Evolutionary conservation across 495 filamentous ascomycete species (phyloP).

Genomic region (Aspergillus baeticus): DNA sequence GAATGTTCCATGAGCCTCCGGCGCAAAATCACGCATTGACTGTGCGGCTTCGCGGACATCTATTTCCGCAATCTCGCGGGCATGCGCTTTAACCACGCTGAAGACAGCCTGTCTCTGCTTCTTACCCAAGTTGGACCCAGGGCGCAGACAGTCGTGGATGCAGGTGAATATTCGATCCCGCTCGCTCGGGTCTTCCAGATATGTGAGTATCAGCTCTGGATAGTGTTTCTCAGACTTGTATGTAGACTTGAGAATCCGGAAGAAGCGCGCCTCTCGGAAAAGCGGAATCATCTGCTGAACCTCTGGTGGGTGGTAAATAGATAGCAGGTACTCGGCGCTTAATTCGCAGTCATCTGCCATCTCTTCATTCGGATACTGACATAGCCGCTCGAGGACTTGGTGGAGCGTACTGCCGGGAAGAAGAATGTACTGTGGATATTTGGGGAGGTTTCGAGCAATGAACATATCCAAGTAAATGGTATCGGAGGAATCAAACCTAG

Average conservation of each 20-base stretch:
- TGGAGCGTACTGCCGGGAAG: constrained; percentile 83
- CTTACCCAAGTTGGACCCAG: constrained; percentile 65
- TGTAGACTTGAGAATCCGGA: constrained; percentile 87
- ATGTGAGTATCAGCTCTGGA: constrained; percentile 72
- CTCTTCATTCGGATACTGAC: constrained; percentile 75
- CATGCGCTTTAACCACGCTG: constrained; percentile 65
- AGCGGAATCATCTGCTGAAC: constrained; percentile 69
- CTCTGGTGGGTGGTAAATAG: constrained; percentile 88
- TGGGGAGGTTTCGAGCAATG: constrained; percentile 90
- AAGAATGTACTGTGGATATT: constrained; percentile 93
- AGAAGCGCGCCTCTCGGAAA: constrained; percentile 81
- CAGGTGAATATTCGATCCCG: constrained; percentile 72
- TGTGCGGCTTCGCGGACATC: constrained; percentile 67
- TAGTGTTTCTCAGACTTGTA: constrained; percentile 81
- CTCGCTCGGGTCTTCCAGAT: constrained; percentile 82
- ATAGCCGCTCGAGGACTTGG: constrained; percentile 77
- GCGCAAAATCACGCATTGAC: constrained; percentile 63
- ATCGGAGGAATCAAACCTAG: constrained; percentile 72
- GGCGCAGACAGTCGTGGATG: constrained; percentile 75
- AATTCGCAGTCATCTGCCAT: constrained; percentile 93
- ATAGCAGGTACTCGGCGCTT: constrained; percentile 91
- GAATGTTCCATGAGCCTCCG: constrained; percentile 69
- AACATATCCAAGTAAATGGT: constrained; percentile 98
- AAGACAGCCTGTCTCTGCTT: constrained; percentile 76
- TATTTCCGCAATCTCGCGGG: constrained; percentile 65